Evolutionary conservation across 2,329 filamentous ascomycete species (phyloP).

Genomic region (Mariannaea elegans): DNA sequence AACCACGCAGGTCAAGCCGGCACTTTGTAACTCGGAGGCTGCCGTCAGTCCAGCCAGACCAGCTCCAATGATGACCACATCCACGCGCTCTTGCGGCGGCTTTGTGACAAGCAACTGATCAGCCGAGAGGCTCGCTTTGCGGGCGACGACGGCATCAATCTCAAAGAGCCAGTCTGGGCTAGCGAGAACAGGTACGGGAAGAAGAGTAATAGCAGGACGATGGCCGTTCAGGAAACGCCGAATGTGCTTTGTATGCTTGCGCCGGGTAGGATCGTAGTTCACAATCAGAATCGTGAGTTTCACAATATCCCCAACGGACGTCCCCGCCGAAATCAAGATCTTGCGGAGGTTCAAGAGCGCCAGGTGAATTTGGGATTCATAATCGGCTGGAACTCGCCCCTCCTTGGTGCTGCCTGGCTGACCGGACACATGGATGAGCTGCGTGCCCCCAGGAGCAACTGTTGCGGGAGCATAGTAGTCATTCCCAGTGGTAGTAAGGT

Average conservation of each 20-base stretch:
- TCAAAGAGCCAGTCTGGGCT: conserved; percentile 52
- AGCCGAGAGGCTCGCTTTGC: conserved; percentile 41
- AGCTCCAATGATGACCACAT: conserved; percentile 53
- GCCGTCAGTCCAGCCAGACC: conserved; percentile 51
- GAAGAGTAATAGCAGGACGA: conserved; percentile 52
- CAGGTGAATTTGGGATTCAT: conserved; percentile 53
- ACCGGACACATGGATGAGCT: conserved; percentile 45
- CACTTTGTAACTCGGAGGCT: conserved; percentile 43
- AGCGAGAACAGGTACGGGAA: conserved; percentile 53
- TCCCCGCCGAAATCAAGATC: conserved; percentile 47
- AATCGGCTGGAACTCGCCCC: conserved; percentile 47
- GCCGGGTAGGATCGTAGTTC: conserved; percentile 49
- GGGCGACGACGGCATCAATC: too few relatives aligned
- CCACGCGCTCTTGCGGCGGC: too few relatives aligned
- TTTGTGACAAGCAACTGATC: conserved; percentile 6
- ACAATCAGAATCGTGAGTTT: conserved; percentile 56
- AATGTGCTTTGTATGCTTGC: conserved; percentile 49
- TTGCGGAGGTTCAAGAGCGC: conserved; percentile 49
- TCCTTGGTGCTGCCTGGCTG: conserved; percentile 45
- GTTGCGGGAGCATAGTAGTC: conserved; percentile 27
- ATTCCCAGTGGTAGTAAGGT: conserved; percentile 25
- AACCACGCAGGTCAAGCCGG: conserved; percentile 50
- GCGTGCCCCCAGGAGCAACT: conserved; percentile 9
- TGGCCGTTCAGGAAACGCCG: conserved; percentile 49
- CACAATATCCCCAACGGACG: conserved; percentile 47